Percentiles rank a stretch among this genome's conserved stretches.
These are phyloP conservation scores for Phialophora chinensis DNA, from an alignment of 2,329 filamentous ascomycete genomes.

Conservation along the genomic window DNA sequence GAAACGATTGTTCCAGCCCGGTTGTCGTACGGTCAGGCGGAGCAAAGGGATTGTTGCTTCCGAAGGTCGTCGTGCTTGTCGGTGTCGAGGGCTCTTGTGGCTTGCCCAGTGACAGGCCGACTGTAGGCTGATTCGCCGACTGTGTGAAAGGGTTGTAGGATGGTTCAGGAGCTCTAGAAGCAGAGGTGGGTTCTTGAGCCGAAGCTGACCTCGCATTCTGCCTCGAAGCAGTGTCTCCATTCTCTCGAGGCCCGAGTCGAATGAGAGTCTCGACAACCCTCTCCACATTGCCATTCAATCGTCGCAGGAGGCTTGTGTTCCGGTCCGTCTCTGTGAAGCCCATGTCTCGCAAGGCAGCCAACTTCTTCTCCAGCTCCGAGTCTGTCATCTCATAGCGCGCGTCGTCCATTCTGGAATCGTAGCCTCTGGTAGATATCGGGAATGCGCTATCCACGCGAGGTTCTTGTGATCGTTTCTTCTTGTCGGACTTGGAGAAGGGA, in stretches of 20 bases:
- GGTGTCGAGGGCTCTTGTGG: conserved; percentile 30
- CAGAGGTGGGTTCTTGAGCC: background rate
- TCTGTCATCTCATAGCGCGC: conserved; percentile 35
- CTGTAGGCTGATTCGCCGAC: conserved; percentile 25
- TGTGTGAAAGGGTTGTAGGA: conserved; percentile 35
- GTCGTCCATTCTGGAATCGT: conserved; percentile 35
- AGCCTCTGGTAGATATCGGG: conserved; percentile 36
- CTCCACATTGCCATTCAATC: conserved; percentile 82
- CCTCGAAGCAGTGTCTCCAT: conserved; percentile 11
- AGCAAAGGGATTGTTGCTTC: conserved; percentile 41
- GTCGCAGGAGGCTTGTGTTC: conserved; percentile 81
- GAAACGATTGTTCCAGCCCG: conserved; percentile 73
- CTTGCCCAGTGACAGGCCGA: conserved; percentile 41
- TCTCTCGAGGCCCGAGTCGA: conserved; percentile 72
- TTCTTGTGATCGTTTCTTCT: conserved; percentile 46
- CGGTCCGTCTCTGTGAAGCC: conserved; percentile 84
- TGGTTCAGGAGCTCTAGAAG: conserved; percentile 25
- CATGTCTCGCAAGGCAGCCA: conserved; percentile 82
- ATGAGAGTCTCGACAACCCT: conserved; percentile 84
- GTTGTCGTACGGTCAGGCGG: conserved; percentile 46
- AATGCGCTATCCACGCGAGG: conserved; percentile 39
- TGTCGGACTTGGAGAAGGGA: conserved; percentile 58
- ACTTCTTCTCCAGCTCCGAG: conserved; percentile 71
- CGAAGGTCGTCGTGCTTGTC: conserved; percentile 25
- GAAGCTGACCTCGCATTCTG: conserved; percentile 2